Percentiles rank a stretch among this genome's conserved stretches.
Conservation (phyloP, 352 stramenopile genomes). For the Chrysophaeum taylorii region DNA sequence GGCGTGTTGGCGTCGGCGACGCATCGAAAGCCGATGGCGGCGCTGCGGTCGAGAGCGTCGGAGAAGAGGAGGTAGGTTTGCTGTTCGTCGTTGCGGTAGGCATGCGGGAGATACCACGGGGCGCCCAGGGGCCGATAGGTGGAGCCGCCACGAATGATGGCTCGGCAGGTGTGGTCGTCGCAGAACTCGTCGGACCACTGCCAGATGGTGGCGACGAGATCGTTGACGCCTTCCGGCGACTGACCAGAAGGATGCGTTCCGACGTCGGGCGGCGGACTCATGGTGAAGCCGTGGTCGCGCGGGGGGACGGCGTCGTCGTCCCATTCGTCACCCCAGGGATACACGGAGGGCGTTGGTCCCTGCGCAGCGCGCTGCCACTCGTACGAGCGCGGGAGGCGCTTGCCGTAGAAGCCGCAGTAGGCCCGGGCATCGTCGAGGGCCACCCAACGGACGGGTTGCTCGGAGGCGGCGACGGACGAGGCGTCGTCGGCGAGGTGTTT, state of each 20-base stretch:
- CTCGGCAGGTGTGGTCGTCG: constrained; percentile 59
- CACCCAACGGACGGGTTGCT: constrained; percentile 62
- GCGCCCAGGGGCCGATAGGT: constrained; percentile 59
- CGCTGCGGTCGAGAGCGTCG: constrained; percentile 56
- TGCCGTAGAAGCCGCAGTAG: constrained; percentile 55
- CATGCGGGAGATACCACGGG: constrained; percentile 70
- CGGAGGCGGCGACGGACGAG: neutral
- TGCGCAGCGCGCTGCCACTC: constrained; percentile 70
- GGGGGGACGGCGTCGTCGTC: constrained; percentile 25
- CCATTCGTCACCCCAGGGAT: constrained; percentile 49
- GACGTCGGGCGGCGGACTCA: constrained; percentile 38
- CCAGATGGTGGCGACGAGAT: constrained; percentile 65
- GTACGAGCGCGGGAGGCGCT: constrained; percentile 62
- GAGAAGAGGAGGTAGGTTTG: constrained; percentile 61
- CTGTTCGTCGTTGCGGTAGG: constrained; percentile 49
- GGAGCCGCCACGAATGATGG: constrained; percentile 59
- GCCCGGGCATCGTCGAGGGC: constrained; percentile 54
- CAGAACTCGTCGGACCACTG: constrained; percentile 71
- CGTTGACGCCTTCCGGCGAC: constrained; percentile 46
- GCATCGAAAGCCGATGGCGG: constrained; percentile 61
- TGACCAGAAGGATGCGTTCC: constrained; percentile 46
- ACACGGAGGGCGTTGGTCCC: constrained; percentile 41
- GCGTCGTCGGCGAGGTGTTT: constrained; percentile 53
- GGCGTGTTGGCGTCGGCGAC: no score
- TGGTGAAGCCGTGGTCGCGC: constrained; percentile 33